Conservation (phyloP, 1,284 basidiomycete genomes). For the Peniophora sp. region DNA sequence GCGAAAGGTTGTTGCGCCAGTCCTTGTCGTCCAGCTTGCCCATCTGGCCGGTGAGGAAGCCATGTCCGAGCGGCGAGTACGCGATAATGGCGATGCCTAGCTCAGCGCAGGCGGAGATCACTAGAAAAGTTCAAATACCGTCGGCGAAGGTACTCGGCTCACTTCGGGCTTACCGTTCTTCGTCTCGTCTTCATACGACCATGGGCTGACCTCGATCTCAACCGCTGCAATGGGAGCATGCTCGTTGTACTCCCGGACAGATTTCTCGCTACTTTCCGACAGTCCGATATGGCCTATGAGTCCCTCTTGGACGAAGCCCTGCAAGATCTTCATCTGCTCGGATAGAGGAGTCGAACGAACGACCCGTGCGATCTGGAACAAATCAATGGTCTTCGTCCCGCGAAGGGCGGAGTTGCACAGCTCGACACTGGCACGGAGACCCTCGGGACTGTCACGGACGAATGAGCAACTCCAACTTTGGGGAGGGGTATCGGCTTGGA, state of each 20-base stretch:
- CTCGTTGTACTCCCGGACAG: conserved; percentile 31
- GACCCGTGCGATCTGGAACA: conserved; percentile 23
- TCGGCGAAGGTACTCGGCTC: conserved; percentile 17
- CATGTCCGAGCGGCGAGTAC: conserved; percentile 51
- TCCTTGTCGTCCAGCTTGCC: conserved; percentile 31
- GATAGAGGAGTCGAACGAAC: conserved; percentile 9
- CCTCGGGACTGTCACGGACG: conserved; percentile 17
- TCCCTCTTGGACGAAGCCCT: conserved; percentile 17
- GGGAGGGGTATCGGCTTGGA: not conserved
- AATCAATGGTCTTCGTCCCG: conserved; percentile 25
- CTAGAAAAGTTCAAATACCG: conserved; percentile 7
- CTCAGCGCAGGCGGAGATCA: conserved; percentile 30
- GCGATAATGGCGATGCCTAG: conserved; percentile 42
- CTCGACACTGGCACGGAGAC: conserved; percentile 24
- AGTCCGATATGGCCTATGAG: conserved; percentile 30
- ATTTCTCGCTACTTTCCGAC: conserved; percentile 29
- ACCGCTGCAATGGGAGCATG: conserved; percentile 36
- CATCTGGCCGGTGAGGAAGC: conserved; percentile 44
- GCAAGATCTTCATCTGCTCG: conserved; percentile 12
- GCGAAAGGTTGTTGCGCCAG: conserved; percentile 1
- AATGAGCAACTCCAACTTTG: not conserved
- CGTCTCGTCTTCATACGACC: conserved; percentile 38
- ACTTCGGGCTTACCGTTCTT: conserved; percentile 28
- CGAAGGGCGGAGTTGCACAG: conserved; percentile 23
- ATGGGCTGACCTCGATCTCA: conserved; percentile 47